phyloP scores from a whole-genome alignment of 2,329 filamentous ascomycete species.

The Geosmithia morbida region DNA sequence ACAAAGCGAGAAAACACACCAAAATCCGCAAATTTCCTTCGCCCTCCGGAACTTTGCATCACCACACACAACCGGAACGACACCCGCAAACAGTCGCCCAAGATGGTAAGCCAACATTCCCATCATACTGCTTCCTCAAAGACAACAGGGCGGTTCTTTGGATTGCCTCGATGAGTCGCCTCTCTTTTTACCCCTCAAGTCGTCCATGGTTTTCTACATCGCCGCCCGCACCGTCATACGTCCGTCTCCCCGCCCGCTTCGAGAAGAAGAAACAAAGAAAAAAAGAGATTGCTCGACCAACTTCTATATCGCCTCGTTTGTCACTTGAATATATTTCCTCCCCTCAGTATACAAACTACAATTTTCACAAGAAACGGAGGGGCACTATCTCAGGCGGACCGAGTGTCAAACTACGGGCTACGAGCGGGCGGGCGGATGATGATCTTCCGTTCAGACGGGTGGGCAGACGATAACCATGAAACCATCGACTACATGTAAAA shows the following conservation, averaged over 20 bases:
- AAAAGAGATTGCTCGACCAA: no score
- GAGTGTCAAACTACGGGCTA: no score
- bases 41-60: constrained; percentile 22
- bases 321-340: no score
- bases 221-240: no score
- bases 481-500: not conserved
- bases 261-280: no score
- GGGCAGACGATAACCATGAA: not conserved
- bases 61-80: constrained; percentile 24
- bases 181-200: not conserved
- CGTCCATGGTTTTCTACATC: constrained; percentile 1
- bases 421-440: no score
- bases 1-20: constrained; percentile 28
- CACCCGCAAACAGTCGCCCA: constrained; percentile 28
- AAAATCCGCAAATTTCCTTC: constrained; percentile 25
- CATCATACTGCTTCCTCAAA: not conserved
- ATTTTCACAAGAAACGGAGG: no score
- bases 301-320: no score
- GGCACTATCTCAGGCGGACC: no score
- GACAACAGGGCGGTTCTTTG: not conserved
- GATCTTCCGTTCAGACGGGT: no score
- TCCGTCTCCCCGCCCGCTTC: not conserved
- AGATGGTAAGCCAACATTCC: constrained; percentile 25
- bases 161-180: not conserved
- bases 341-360: no score